Evolutionary conservation across 2,329 filamentous ascomycete species (phyloP), one percentile per base, ranked within the genome.

Genomic region (Nemania serpens): DNA sequence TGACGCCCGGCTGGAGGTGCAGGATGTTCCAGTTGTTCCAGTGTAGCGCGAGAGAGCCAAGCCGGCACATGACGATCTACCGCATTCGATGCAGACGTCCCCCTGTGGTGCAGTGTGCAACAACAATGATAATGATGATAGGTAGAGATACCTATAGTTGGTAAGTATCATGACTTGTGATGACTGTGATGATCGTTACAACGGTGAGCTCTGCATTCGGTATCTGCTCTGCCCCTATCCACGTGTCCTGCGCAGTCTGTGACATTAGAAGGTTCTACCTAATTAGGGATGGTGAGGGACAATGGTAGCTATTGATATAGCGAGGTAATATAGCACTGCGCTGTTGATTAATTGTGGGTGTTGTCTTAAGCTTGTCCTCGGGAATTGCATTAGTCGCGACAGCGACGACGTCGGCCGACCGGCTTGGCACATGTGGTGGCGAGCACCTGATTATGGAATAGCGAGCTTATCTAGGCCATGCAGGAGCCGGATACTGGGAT

Each of bases 1-100:
- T 22, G 55, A 37, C 10, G 33, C 20, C 55, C 39, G 48, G 46
- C 46, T 59, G 59, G 51, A 17, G 45, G 33, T 33, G 45, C 22
- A 47, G 36, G 36, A 39, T 39, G 36, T 17, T 46, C 42, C 41
- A 22, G n/a, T n/a, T n/a, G 41, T 22, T 9, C 39, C 9, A 20
- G 5, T 43, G 9, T 2, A 11, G 25, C 25, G 7, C 25, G 41
- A 55, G 51, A 12, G 39, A 62, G 64, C 56, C 58, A 62, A 64
- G 61, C 61, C 50, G 61, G 64, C 49, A 66, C 53, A 66, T 64
- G 49, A 61, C 29, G 55, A 66, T 62, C 59, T 58, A 62, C 59
- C 53, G 43, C 59, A 55, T 43, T 55, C 29, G 45, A 47, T 36
- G 39, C 45, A 49, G 43, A 53, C 42, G 4, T 39, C 33, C 17